phyloP scores from a whole-genome alignment of 2,329 filamentous ascomycete species.

The Didymella arachidicola region DNA sequence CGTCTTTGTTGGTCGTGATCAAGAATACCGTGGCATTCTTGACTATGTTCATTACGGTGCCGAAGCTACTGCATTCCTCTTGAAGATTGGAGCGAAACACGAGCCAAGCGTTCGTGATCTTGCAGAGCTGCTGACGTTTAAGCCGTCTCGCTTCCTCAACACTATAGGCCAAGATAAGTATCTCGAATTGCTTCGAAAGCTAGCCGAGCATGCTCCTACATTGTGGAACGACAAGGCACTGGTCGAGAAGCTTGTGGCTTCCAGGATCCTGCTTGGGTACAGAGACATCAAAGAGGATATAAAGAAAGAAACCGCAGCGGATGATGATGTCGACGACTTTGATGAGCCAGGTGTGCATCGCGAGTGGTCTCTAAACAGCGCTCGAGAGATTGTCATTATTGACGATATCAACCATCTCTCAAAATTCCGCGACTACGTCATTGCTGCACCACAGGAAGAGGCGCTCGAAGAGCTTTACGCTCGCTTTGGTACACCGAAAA shows the following conservation, averaged over 20 bases:
- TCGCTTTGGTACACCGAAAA: slow-evolving; percentile 76
- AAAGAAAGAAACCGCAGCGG: slow-evolving; percentile 52
- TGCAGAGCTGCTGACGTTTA: slow-evolving; percentile 80
- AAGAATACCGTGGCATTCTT: slow-evolving; percentile 87
- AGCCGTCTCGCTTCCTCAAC: slow-evolving; percentile 82
- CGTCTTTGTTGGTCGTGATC: slow-evolving; percentile 79
- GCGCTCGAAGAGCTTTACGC: slow-evolving; percentile 83
- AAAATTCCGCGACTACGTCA: slow-evolving; percentile 82
- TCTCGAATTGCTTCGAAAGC: slow-evolving; percentile 77
- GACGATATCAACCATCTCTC: slow-evolving; percentile 67
- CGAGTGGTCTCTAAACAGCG: slow-evolving; percentile 78
- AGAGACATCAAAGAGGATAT: slow-evolving; percentile 70
- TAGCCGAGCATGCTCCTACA: slow-evolving; percentile 74
- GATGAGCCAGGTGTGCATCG: slow-evolving; percentile 61
- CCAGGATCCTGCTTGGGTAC: slow-evolving; percentile 83
- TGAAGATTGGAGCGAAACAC: slow-evolving; percentile 86
- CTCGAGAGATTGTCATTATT: slow-evolving; percentile 76
- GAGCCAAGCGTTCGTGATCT: slow-evolving; percentile 90
- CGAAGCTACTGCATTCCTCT: slow-evolving; percentile 86
- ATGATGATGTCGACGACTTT: slow-evolving; percentile 55
- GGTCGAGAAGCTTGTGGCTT: slow-evolving; percentile 75
- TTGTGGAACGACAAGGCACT: slow-evolving; percentile 82
- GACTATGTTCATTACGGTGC: slow-evolving; percentile 95
- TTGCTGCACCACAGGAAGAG: slow-evolving; percentile 92
- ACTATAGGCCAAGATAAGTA: slow-evolving; percentile 88